These are phyloP conservation scores for Fusarium sp. DNA, from an alignment of 2,329 filamentous ascomycete genomes.

Conservation along the genomic window DNA sequence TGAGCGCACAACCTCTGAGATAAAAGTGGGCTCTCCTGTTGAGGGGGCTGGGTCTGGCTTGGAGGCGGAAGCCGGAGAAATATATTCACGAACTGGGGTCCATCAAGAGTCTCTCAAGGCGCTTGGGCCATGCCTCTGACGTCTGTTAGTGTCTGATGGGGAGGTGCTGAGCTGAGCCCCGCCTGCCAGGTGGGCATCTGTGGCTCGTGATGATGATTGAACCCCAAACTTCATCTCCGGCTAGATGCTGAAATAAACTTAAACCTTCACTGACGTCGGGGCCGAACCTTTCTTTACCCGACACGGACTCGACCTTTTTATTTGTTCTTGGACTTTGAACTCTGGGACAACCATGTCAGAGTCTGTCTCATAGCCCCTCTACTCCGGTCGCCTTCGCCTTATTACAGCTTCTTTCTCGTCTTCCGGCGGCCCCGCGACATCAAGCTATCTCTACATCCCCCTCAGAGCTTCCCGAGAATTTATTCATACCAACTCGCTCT, in stretches of 20 bases:
- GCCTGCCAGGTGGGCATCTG: slow-evolving; percentile 18
- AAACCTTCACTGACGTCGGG: slow-evolving; percentile 8
- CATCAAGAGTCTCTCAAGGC: neutral
- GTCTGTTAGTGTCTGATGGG: slow-evolving; percentile 30
- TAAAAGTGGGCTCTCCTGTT: slow-evolving; percentile 9
- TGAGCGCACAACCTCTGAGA: slow-evolving; percentile 20
- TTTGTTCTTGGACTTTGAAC: slow-evolving; percentile 7
- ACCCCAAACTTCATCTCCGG: slow-evolving; percentile 16
- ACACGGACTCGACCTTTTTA: neutral
- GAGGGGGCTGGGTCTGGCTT: neutral
- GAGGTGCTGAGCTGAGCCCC: slow-evolving; percentile 37
- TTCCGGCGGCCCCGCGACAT: slow-evolving; percentile 33
- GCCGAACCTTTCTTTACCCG: neutral
- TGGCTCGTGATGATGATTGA: slow-evolving; percentile 42
- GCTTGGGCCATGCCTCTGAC: slow-evolving; percentile 47
- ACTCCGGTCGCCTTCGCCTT: slow-evolving; percentile 29
- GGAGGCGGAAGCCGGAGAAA: slow-evolving; percentile 38
- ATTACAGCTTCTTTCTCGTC: slow-evolving; percentile 34
- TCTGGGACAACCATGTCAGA: slow-evolving; percentile 34
- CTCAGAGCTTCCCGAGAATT: slow-evolving; percentile 8
- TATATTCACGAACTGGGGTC: slow-evolving; percentile 19
- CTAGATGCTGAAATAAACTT: slow-evolving; percentile 11
- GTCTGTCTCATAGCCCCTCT: slow-evolving; percentile 32
- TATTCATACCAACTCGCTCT: slow-evolving; percentile 1
- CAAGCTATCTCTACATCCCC: slow-evolving; percentile 17